phyloP scores from a whole-genome alignment of 345 rosid genomes.

The Sisymbrium irio region DNA sequence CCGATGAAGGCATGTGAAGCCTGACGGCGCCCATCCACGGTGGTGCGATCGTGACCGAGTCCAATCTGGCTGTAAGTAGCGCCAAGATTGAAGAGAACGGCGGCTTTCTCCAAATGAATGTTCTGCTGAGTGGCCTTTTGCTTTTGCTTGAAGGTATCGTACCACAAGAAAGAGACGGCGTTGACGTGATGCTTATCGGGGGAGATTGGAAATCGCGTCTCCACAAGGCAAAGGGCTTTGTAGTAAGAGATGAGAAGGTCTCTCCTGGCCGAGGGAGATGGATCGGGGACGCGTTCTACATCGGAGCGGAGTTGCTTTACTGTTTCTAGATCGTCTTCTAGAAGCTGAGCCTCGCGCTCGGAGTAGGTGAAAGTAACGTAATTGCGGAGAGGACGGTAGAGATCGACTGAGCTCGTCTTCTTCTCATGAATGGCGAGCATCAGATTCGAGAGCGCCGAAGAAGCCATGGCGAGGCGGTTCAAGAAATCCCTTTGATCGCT shows the following conservation, averaged over 20 bases:
- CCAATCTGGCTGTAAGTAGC: slow-evolving; percentile 90
- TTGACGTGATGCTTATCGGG: slow-evolving; percentile 79
- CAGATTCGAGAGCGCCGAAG: slow-evolving; percentile 63
- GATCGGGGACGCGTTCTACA: slow-evolving; percentile 70
- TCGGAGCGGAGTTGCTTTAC: slow-evolving; percentile 76
- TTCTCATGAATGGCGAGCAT: slow-evolving; percentile 96
- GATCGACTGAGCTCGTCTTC: slow-evolving; percentile 69
- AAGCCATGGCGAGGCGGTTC: slow-evolving; percentile 50
- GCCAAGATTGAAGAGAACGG: slow-evolving; percentile 79
- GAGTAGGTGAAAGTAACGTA: slow-evolving; percentile 76
- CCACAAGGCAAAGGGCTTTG: slow-evolving; percentile 75
- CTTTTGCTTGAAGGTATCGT: slow-evolving; percentile 89
- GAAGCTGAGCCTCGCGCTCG: slow-evolving; percentile 91
- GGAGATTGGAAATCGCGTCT: slow-evolving; percentile 96
- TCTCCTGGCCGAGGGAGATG: slow-evolving; percentile 71
- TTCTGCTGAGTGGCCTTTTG: slow-evolving; percentile 84
- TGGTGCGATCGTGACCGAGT: slow-evolving; percentile 64
- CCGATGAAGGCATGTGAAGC: slow-evolving; percentile 89
- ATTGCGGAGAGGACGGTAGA: slow-evolving; percentile 93
- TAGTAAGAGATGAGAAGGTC: slow-evolving; percentile 73
- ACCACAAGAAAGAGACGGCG: slow-evolving; percentile 73
- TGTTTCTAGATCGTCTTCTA: slow-evolving; percentile 87
- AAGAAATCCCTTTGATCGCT: slow-evolving; percentile 9
- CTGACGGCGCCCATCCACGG: slow-evolving; percentile 82
- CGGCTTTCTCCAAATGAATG: slow-evolving; percentile 90